A percentile compares a stretch with the other conserved stretches of the same genome.
Conservation (phyloP, 164 flowering plant genomes). For the Cinnamomum chago region DNA sequence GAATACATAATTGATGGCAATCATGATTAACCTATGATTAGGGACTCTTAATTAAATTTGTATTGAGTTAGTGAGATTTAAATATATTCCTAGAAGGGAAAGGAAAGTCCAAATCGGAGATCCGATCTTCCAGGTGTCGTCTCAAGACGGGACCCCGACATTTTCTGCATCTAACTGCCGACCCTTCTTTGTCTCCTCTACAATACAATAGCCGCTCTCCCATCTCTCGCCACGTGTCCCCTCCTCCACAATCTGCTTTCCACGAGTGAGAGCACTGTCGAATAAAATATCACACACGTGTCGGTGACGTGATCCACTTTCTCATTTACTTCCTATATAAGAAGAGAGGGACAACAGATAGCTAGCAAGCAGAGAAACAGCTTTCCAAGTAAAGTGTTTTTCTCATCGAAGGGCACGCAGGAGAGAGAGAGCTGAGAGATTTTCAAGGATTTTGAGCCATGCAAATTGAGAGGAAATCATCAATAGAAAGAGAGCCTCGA, state of each 20-base stretch:
- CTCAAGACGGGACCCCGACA: not conserved
- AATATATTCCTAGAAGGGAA: no score
- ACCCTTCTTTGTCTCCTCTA: not conserved
- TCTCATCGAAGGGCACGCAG: not conserved
- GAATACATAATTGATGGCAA: not conserved
- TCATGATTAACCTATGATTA: not conserved
- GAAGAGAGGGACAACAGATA: not conserved
- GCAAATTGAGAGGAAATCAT: constrained; percentile 9
- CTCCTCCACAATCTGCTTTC: not conserved
- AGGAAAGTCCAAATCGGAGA: not conserved
- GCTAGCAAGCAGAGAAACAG: not conserved
- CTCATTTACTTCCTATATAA: no score
- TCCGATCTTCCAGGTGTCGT: not conserved
- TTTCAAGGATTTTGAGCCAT: not conserved
- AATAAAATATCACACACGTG: not conserved
- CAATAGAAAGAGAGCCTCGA: constrained; percentile 11
- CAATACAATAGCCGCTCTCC: not conserved
- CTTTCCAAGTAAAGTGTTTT: not conserved
- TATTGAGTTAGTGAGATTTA: not conserved
- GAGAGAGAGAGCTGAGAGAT: not conserved
- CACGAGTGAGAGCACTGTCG: not conserved
- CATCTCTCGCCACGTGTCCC: not conserved
- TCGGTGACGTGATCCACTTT: not conserved
- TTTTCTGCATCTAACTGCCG: not conserved
- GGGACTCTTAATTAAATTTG: not conserved